Conservation (phyloP, 805 yeast species). For the Ogataea paradorogensis region DNA sequence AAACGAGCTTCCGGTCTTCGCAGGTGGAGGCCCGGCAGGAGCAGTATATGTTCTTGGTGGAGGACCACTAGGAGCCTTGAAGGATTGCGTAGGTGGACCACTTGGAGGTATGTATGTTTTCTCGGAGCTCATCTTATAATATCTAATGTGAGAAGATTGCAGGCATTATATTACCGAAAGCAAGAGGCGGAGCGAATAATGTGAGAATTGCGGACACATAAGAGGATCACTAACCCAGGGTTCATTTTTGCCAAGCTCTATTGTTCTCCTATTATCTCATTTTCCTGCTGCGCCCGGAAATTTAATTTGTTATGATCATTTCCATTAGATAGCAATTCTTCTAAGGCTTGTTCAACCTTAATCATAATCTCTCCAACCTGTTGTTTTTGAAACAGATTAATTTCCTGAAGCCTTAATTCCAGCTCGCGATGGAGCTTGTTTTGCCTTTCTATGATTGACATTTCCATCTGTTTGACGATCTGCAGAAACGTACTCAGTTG, state of each 20-base stretch:
- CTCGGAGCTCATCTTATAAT: slow-evolving; percentile 4
- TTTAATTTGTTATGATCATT: slow-evolving; percentile 9
- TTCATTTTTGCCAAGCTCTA: slow-evolving; percentile 1
- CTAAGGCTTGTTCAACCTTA: slow-evolving; percentile 11
- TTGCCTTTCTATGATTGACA: slow-evolving; percentile 10
- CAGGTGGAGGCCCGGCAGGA: slow-evolving; percentile 23
- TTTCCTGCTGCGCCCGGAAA: slow-evolving; percentile 13
- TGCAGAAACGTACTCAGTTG: not conserved
- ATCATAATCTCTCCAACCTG: slow-evolving; percentile 15
- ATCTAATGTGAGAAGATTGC: not conserved
- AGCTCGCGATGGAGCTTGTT: slow-evolving; percentile 11
- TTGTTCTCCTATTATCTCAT: not conserved
- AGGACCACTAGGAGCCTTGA: slow-evolving; percentile 7
- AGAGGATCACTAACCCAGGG: not conserved
- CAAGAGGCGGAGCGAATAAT: not conserved
- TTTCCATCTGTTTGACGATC: not conserved
- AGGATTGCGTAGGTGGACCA: not conserved
- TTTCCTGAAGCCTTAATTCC: slow-evolving; percentile 14
- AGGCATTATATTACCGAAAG: not conserved
- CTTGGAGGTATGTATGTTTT: not conserved
- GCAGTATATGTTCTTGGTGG: slow-evolving; percentile 13
- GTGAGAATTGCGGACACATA: not conserved
- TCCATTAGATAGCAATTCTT: slow-evolving; percentile 13
- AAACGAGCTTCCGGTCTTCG: not conserved
- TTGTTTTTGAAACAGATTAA: slow-evolving; percentile 11